Evolutionary conservation across 208 protist species (phyloP), one percentile per base, ranked within the genome.

Genomic region (Trypanosoma lewisi): DNA sequence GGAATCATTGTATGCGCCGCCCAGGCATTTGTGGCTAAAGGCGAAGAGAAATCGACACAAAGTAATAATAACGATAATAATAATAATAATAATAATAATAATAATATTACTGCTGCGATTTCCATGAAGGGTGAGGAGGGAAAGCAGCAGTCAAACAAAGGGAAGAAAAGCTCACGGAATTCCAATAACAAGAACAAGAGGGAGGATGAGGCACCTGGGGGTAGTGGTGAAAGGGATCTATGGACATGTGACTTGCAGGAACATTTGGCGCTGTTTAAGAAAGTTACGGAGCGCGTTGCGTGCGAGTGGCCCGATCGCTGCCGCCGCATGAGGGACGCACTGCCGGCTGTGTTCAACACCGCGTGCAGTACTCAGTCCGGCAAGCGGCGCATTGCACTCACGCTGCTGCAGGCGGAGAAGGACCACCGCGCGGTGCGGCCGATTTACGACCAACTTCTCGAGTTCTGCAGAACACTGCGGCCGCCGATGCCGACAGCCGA

Each of bases 1-100:
- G 90, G 90, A 47, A 77, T 93, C 31, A 80, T 96, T 37, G 80
- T 85, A 0, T 72, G 60, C 16, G 79, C 85, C 12, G 80, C 87
- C 1, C 47, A 75, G 36, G 59, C 75, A 12, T 96, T 93, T 53
- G 37, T 85, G 39, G 41, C 59, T 8, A 83, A 79, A 59, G 42
- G 52, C 9, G 54, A 75, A 11, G 79, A 83, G 50, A 89, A 85
- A 31, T 23, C 17, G 23, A 63, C 25, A 16, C 12, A 4, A n/a
- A n/a, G 16, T 51, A 17, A 23, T 42, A 31, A 30, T 16, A 59
- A 49, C 9, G 25, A 41, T 30, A 53, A 17, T 49, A 56, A 57
- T 7, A 53, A 39, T 27, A 50, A 63, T 44, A 45, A 55, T 25
- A 65, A 39, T 30, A 36, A 17, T 19, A 36, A 45, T 7, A 44